These are phyloP conservation scores for Sporisorium reilianum DNA, from an alignment of 1,284 basidiomycete species.

Conservation along the genomic window DNA sequence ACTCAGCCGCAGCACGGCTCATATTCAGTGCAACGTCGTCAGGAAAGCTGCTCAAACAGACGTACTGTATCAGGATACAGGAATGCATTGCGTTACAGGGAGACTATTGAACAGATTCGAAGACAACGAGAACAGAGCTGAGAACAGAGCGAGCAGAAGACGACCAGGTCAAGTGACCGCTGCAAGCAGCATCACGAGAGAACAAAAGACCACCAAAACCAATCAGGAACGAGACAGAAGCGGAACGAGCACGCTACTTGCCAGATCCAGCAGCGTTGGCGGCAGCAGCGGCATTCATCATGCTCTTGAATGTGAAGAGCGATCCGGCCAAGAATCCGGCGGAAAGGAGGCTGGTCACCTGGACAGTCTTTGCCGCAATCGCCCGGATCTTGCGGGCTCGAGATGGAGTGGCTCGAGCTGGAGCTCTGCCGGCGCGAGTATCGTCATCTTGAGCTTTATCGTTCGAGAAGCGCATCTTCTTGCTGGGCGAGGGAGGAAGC, in stretches of 20 bases:
- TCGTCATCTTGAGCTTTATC: not conserved
- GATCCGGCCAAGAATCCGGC: conserved; percentile 38
- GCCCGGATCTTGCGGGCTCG: conserved; percentile 7
- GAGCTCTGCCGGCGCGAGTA: not conserved
- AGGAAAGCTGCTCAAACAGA: not conserved
- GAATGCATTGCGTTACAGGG: not conserved
- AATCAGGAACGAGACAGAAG: conserved; percentile 1
- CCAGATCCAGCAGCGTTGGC: conserved; percentile 23
- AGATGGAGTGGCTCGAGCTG: conserved; percentile 5
- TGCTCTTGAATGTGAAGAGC: conserved; percentile 43
- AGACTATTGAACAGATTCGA: not conserved
- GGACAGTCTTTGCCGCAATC: conserved; percentile 14
- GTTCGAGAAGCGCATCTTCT: conserved; percentile 14
- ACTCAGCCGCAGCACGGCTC: not conserved
- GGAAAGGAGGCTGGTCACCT: conserved; percentile 29
- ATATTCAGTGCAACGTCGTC: not conserved
- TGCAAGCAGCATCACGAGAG: not conserved
- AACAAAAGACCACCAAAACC: not conserved
- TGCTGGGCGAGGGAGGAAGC: conserved; percentile 5
- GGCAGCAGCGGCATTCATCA: conserved; percentile 42
- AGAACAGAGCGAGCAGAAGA: not conserved
- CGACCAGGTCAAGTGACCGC: not conserved
- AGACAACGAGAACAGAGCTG: not conserved
- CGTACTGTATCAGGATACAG: not conserved
- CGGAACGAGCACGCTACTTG: conserved; percentile 5